Evolutionary conservation across 1,284 basidiomycete species (phyloP).

Genomic region (Caloboletus firmus): DNA sequence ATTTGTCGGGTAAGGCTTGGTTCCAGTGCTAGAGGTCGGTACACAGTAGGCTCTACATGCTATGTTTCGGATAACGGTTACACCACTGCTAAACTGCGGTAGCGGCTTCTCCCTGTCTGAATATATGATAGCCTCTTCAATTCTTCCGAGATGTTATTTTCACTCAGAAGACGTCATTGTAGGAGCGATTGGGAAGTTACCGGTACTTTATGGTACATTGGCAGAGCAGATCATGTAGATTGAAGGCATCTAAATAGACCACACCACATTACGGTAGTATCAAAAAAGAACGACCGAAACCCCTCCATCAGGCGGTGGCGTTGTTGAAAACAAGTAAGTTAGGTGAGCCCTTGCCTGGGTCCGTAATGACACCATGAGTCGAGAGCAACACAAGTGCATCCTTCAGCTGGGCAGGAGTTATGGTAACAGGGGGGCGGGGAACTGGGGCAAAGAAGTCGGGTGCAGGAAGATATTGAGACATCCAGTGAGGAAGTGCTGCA

Average conservation of each 20-base stretch:
- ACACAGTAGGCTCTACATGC: background rate
- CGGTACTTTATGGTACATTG: constrained; percentile 17
- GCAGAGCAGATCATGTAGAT: constrained; percentile 3
- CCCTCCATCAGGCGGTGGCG: constrained; percentile 46
- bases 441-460: constrained; percentile 49
- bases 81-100: background rate
- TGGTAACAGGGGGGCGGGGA: constrained; percentile 42
- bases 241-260: background rate
- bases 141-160: background rate
- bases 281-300: background rate
- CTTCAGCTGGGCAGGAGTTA: constrained; percentile 75
- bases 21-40: background rate
- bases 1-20: background rate
- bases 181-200: background rate
- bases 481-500: constrained; percentile 59
- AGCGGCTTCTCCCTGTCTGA: background rate
- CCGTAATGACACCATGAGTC: constrained; percentile 51
- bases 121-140: background rate
- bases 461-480: constrained; percentile 57
- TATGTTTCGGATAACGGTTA: background rate
- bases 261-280: constrained; percentile 2
- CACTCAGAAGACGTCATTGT: background rate
- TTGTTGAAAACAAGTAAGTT: constrained; percentile 86
- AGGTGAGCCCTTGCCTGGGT: constrained; percentile 55
- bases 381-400: constrained; percentile 66